Percentiles rank a stretch among this genome's conserved stretches.
Conservation (phyloP, 306 rosid genomes). For the Cicer pinnatifidum region DNA sequence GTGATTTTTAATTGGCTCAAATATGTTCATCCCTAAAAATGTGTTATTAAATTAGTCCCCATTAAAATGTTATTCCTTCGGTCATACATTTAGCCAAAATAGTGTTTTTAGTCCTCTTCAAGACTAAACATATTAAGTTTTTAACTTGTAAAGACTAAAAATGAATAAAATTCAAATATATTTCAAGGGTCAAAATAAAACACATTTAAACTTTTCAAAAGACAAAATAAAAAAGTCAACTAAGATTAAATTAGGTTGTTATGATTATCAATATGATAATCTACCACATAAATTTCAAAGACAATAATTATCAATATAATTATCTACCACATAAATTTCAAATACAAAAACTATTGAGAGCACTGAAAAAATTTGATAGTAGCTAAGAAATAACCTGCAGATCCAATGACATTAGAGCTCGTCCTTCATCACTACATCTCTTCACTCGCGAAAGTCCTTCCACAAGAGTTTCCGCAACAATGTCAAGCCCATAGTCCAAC, state of each 20-base stretch:
- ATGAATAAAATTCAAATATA: neutral
- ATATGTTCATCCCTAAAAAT: neutral
- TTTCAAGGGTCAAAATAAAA: neutral
- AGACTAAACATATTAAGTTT: neutral
- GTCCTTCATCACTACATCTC: constrained; percentile 96
- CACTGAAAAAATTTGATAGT: neutral
- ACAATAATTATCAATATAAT: constrained; percentile 29
- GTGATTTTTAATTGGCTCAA: constrained; percentile 8
- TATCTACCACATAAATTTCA: constrained; percentile 18
- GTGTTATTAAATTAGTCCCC: neutral
- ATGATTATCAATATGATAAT: constrained; percentile 27
- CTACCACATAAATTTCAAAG: constrained; percentile 31
- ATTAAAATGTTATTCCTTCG: neutral
- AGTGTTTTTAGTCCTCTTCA: constrained; percentile 8
- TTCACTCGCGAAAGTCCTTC: constrained; percentile 96
- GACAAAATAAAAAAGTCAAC: constrained; percentile 17
- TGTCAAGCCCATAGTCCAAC: constrained; percentile 78
- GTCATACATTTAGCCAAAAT: neutral
- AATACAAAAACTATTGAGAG: constrained; percentile 31
- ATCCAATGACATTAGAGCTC: constrained; percentile 95
- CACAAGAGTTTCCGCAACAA: constrained; percentile 82
- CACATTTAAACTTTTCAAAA: neutral
- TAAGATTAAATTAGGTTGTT: constrained; percentile 35
- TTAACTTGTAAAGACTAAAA: neutral
- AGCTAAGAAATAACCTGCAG: constrained; percentile 70